Conservation (phyloP, 495 filamentous ascomycete species). For the Parmelia sp. region DNA sequence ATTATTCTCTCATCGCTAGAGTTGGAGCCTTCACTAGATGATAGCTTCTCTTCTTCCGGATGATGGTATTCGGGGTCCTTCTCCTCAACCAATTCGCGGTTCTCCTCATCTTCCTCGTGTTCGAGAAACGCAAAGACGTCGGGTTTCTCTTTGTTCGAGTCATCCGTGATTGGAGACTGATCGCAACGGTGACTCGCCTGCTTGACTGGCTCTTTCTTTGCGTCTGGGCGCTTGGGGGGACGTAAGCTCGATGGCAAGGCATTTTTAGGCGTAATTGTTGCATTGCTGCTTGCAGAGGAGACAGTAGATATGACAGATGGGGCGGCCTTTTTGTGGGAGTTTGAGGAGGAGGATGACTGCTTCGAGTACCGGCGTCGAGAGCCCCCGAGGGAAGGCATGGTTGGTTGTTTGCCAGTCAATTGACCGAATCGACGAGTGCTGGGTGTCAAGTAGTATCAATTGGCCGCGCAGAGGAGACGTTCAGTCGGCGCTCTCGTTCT, state of each 20-base stretch:
- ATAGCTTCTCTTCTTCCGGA: constrained; percentile 10
- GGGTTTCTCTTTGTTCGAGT: constrained; percentile 15
- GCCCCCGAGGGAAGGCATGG: constrained; percentile 23
- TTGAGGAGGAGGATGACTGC: constrained; percentile 18
- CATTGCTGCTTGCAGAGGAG: constrained; percentile 21
- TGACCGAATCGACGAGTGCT: background rate
- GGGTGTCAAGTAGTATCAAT: background rate
- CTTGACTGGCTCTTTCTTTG: constrained; percentile 11
- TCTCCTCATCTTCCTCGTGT: constrained; percentile 14
- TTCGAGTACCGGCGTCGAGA: constrained; percentile 22
- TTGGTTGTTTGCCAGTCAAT: background rate
- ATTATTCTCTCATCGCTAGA: constrained; percentile 13
- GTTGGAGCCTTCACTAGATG: constrained; percentile 1
- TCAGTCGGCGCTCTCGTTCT: background rate
- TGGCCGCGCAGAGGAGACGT: background rate
- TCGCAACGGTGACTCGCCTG: background rate
- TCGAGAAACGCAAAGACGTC: constrained; percentile 29
- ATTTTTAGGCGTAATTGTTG: constrained; percentile 12
- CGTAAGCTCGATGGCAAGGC: constrained; percentile 20
- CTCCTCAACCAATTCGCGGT: constrained; percentile 9
- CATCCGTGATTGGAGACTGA: background rate
- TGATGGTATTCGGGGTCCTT: constrained; percentile 12
- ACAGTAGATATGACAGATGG: constrained; percentile 18
- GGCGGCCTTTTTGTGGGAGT: constrained; percentile 18
- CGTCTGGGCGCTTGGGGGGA: constrained; percentile 19